Percentiles rank a stretch among this genome's conserved stretches.
These are phyloP conservation scores for Barnettozyma californica DNA, from an alignment of 805 yeast genomes.

Conservation along the genomic window DNA sequence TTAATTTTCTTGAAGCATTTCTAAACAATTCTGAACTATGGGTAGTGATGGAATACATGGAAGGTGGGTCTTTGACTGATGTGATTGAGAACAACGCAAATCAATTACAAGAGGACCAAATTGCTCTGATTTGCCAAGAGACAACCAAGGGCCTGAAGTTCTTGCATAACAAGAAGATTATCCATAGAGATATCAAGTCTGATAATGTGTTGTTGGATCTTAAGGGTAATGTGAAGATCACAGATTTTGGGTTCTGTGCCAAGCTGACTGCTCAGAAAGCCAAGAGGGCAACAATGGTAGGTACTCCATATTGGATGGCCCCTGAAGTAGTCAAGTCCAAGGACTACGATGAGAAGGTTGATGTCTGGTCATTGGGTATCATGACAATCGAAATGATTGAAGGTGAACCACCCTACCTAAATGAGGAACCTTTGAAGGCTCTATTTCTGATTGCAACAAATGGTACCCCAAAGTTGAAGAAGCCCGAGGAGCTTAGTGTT, in stretches of 20 bases:
- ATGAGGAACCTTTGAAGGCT: conserved; percentile 94
- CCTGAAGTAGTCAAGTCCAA: conserved; percentile 96
- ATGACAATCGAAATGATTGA: conserved; percentile 99
- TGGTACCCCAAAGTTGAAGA: conserved; percentile 92
- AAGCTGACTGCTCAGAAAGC: conserved; percentile 77
- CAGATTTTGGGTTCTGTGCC: conserved; percentile 98
- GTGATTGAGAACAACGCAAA: conserved; percentile 84
- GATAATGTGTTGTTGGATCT: conserved; percentile 87
- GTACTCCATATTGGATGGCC: conserved; percentile 99
- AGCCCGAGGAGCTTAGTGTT: conserved; percentile 76
- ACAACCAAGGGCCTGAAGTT: conserved; percentile 88
- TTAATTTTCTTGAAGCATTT: conserved; percentile 89
- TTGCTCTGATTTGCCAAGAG: conserved; percentile 85
- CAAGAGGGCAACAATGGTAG: conserved; percentile 97
- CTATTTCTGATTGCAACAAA: conserved; percentile 91
- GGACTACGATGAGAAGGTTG: conserved; percentile 95
- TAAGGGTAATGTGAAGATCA: conserved; percentile 82
- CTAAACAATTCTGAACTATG: conserved; percentile 75
- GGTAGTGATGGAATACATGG: conserved; percentile 99
- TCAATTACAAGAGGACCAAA: conserved; percentile 73
- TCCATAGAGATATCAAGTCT: conserved; percentile 95
- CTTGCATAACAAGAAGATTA: conserved; percentile 85
- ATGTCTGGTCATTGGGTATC: conserved; percentile 96
- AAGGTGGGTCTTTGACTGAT: conserved; percentile 96
- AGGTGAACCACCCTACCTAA: conserved; percentile 97